phyloP scores from a whole-genome alignment of 2,329 filamentous ascomycete species.

The Cladosporium cucumerinum region DNA sequence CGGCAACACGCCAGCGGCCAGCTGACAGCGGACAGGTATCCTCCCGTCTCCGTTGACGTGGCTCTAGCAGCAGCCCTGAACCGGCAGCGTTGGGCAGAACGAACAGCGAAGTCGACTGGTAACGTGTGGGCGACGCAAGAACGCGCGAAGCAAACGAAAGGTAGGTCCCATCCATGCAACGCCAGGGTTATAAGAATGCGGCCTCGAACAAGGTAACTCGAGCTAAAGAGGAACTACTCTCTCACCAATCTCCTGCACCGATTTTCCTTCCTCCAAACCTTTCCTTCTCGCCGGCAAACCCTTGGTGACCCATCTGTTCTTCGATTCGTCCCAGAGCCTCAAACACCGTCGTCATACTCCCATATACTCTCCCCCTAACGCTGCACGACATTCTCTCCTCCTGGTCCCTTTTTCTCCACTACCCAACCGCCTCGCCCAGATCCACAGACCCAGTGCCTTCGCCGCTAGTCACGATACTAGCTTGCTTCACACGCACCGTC shows the following conservation, averaged over 20 bases:
- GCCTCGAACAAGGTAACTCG: slow-evolving; percentile 1
- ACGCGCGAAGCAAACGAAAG: slow-evolving; percentile 13
- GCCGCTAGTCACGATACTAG: background rate
- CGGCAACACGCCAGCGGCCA: slow-evolving; percentile 12
- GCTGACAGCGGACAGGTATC: slow-evolving; percentile 10
- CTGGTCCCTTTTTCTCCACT: slow-evolving; percentile 5
- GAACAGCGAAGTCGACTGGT: slow-evolving; percentile 16
- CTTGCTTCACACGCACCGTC: background rate
- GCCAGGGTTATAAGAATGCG: slow-evolving; percentile 14
- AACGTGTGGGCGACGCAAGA: slow-evolving; percentile 13
- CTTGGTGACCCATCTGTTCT: background rate
- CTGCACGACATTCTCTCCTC: slow-evolving; percentile 3
- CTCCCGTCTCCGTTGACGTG: slow-evolving; percentile 16
- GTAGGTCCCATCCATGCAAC: slow-evolving; percentile 9
- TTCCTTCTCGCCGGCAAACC: background rate
- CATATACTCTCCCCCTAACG: background rate
- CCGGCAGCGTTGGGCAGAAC: slow-evolving; percentile 14
- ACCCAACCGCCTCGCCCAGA: background rate
- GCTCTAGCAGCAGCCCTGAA: slow-evolving; percentile 11
- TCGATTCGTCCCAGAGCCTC: slow-evolving; percentile 6
- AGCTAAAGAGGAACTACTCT: slow-evolving; percentile 9
- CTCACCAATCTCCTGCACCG: slow-evolving; percentile 3
- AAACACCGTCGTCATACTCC: slow-evolving; percentile 1
- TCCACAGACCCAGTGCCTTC: slow-evolving; percentile 6
- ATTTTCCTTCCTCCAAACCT: background rate